These are phyloP conservation scores for Brassica juncea DNA, from an alignment of 345 rosid genomes.

Conservation along the genomic window DNA sequence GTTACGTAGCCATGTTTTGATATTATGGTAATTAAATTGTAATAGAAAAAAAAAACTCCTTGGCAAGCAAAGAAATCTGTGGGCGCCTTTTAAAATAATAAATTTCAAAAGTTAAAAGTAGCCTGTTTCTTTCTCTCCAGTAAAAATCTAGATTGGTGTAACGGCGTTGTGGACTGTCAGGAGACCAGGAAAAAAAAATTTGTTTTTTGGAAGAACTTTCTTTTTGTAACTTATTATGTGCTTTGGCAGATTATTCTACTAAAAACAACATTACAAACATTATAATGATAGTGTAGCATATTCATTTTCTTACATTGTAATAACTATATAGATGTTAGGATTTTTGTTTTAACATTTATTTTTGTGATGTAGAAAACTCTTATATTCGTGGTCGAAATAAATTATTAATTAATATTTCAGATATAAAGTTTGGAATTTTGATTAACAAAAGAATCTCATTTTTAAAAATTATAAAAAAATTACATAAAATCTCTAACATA, in stretches of 20 bases:
- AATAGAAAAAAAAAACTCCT: background rate
- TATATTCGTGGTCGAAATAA: background rate
- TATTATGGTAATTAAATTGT: constrained; percentile 4
- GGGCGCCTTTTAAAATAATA: background rate
- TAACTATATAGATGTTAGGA: background rate
- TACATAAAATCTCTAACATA: background rate
- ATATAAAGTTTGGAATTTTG: background rate
- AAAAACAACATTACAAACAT: background rate
- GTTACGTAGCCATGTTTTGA: constrained; percentile 32
- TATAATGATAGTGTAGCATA: background rate
- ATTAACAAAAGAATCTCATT: background rate
- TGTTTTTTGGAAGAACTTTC: background rate
- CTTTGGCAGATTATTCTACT: background rate
- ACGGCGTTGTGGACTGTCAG: background rate
- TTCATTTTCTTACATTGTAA: background rate
- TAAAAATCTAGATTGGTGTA: background rate
- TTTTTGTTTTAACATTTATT: background rate
- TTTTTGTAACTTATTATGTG: background rate
- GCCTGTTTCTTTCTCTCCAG: background rate
- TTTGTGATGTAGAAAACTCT: background rate
- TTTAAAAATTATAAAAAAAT: too few species aligned
- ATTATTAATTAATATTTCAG: too few species aligned
- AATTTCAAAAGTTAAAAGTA: background rate
- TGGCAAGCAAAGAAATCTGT: background rate
- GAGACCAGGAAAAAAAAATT: background rate